Evolutionary conservation across 305 asterid genomes (phyloP).

Genomic region (Fraxinus platypoda): DNA sequence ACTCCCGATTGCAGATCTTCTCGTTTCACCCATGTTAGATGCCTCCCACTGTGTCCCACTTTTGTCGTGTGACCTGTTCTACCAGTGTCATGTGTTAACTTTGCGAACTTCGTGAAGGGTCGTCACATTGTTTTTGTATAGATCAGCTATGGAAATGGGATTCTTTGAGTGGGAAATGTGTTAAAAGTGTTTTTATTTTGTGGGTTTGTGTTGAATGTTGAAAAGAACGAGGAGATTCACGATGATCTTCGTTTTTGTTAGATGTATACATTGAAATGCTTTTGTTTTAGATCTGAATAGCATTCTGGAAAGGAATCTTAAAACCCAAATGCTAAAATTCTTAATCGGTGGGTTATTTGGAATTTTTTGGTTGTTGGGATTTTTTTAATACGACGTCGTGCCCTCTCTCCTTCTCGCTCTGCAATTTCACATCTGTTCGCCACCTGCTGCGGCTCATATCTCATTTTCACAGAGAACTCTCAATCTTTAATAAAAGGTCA

Average conservation of each 20-base stretch:
- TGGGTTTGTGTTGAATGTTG: conserved; percentile 21
- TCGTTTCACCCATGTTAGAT: conserved; percentile 17
- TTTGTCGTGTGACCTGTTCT: conserved; percentile 10
- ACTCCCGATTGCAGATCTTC: conserved; percentile 20
- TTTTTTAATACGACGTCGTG: background rate
- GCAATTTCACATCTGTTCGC: conserved; percentile 20
- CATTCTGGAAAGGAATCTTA: background rate
- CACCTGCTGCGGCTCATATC: conserved; percentile 20
- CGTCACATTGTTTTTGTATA: background rate
- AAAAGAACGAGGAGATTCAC: conserved; percentile 14
- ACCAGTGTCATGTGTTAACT: conserved; percentile 15
- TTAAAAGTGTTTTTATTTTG: background rate
- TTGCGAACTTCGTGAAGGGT: conserved; percentile 15
- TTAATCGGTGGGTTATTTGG: conserved; percentile 8
- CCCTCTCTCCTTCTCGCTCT: conserved; percentile 12
- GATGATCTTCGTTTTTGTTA: conserved; percentile 16
- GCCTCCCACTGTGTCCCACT: background rate
- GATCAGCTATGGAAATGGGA: background rate
- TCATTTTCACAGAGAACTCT: conserved; percentile 18
- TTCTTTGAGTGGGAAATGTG: background rate
- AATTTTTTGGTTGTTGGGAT: conserved; percentile 8
- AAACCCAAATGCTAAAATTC: background rate
- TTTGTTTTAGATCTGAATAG: conserved; percentile 30
- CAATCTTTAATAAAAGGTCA: conserved; percentile 17
- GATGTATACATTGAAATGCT: conserved; percentile 26